Base-by-base conservation (phyloP, 805 yeast species). In the Kluyveromyces aestuarii region DNA sequence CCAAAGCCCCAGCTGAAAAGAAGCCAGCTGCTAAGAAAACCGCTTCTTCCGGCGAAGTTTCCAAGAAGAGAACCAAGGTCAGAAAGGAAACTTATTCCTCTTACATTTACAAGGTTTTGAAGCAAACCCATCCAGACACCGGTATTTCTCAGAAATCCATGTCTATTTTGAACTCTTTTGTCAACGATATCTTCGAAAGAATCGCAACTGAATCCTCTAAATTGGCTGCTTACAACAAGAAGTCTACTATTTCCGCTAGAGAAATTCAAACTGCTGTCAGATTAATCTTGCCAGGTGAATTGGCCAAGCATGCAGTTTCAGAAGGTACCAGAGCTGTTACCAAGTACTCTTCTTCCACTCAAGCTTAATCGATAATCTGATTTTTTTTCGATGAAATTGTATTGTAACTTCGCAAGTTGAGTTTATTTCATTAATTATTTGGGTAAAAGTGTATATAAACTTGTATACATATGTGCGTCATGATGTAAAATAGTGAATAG, bases 291-390 rank as follows among this genome's bases (percentile, higher is more conserved):
- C 98, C 98, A 62, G 97, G 97, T 82, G 97, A 90, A 79, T 81
- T 90, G 71, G 96, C 96, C 62, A 89, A 89, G 81, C 97, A 90
- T 76, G 96, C 97, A 67, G 96, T 89, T 64, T 85, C 96, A 64
- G 98, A 90, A 78, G 97, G 97, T 80, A 88, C 96, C 62, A 87
- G 96, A 82, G 95, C 96, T 72, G 96, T 88, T 65, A 87, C 96
- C 73, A 88, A 88, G 79, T 88, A 87, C 81, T 84, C 96, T 65
- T 84, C 96, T 67, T 67, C 74, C 46, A 64, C 72, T 58, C 67
- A 64, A 58, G 74, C 73, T 62, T 70, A 62, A 63, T 48, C 52
- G 41, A 40, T 19, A 30, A 30, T 30, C 14, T 30, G 14, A 30
- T 30, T 30, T 30, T 30, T 13, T 30, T 30, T 30, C 14, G 14